Evolutionary conservation across 169 alveolate genomes (phyloP).

Genomic region (Theileria orientalis): DNA sequence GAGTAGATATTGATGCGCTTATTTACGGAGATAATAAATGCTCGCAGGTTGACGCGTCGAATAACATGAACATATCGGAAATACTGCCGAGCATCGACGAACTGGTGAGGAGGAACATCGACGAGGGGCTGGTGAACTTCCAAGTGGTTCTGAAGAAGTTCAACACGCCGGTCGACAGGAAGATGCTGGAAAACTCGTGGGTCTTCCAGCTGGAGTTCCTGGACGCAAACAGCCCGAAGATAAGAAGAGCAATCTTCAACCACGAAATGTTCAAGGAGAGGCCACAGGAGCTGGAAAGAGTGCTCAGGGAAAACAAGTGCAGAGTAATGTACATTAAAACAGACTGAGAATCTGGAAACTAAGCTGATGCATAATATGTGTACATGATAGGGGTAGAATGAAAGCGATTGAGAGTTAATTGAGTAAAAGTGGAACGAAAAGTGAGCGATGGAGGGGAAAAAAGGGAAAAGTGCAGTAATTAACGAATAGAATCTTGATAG

Average conservation of each 20-base stretch:
- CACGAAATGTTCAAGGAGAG: neutral
- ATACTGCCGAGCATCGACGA: constrained; percentile 32
- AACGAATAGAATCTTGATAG: constrained; percentile 1
- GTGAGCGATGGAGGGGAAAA: neutral
- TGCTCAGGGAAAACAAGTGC: constrained; percentile 17
- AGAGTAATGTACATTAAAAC: constrained; percentile 41
- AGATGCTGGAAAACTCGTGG: constrained; percentile 27
- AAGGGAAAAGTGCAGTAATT: neutral
- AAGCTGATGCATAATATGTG: neutral
- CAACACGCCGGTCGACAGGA: constrained; percentile 22
- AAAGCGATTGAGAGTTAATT: neutral
- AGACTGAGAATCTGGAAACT: neutral
- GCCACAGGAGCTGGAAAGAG: neutral
- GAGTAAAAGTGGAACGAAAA: neutral
- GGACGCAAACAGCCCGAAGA: constrained; percentile 49
- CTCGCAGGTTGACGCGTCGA: constrained; percentile 20
- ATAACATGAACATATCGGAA: constrained; percentile 46
- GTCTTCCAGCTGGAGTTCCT: constrained; percentile 60
- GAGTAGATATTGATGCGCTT: neutral
- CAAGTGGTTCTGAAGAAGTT: constrained; percentile 23
- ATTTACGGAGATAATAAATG: neutral
- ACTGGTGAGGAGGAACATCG: constrained; percentile 11
- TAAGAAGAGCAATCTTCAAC: constrained; percentile 40
- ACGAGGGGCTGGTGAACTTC: neutral
- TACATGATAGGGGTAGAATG: neutral